Percentiles rank a stretch among this genome's conserved stretches.
Conservation (phyloP, 306 rosid genomes). For the Myrica gale region DNA sequence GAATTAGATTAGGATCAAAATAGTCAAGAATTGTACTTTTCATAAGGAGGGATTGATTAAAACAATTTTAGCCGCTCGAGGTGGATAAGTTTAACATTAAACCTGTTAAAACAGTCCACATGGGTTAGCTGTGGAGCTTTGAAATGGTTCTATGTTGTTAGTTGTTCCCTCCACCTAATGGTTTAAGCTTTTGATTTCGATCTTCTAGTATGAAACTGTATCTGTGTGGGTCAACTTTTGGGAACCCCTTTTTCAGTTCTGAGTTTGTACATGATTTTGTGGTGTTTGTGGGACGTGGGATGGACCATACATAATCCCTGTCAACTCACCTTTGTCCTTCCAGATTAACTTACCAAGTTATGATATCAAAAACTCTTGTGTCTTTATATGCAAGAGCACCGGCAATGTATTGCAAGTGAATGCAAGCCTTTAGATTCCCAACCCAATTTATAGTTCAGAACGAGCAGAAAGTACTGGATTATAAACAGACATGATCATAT, state of each 20-base stretch:
- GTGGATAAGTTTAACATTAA: neutral
- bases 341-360: neutral
- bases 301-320: neutral
- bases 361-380: neutral
- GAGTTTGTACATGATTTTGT: neutral
- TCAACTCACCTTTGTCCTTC: neutral
- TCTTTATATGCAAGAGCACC: neutral
- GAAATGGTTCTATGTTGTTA: neutral
- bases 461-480: too few relatives aligned
- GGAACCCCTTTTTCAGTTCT: neutral
- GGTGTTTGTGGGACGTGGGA: neutral
- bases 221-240: neutral
- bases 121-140: neutral
- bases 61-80: neutral
- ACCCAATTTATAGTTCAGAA: too few relatives aligned
- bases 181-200: neutral
- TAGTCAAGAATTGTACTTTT: neutral
- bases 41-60: neutral
- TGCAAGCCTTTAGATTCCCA: neutral
- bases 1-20: neutral
- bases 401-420: neutral
- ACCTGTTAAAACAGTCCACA: neutral
- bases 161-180: neutral
- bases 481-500: neutral
- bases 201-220: neutral